phyloP scores from a whole-genome alignment of 306 rosid species.

The Cucumis cinereus region DNA sequence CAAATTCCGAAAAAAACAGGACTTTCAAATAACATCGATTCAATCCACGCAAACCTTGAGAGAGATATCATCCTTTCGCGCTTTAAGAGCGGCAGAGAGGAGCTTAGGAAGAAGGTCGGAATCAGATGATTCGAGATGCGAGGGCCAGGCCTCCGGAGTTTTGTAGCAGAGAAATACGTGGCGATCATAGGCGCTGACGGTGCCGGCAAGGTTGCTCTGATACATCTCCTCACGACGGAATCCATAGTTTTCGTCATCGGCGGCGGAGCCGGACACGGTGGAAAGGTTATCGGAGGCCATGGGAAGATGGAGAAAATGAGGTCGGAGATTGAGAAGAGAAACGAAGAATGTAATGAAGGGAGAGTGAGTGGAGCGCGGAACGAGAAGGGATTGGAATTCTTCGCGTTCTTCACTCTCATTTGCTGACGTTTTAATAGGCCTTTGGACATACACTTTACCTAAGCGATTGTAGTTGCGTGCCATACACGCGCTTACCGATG shows the following conservation, averaged over 20 bases:
- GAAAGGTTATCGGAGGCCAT: constrained; percentile 34
- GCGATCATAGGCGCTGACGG: constrained; percentile 68
- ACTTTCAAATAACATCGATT: not conserved
- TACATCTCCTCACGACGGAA: constrained; percentile 85
- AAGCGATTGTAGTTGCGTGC: not conserved
- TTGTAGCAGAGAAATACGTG: constrained; percentile 80
- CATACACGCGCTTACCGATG: not conserved
- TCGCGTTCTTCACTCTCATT: not conserved
- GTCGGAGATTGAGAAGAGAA: not conserved
- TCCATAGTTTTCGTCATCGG: constrained; percentile 45
- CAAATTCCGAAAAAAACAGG: not conserved
- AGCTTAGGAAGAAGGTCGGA: constrained; percentile 53
- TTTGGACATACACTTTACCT: not conserved
- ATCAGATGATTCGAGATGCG: constrained; percentile 58
- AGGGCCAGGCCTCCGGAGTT: constrained; percentile 58
- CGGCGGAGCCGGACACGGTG: not conserved
- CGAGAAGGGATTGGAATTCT: constrained; percentile 5
- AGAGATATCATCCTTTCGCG: constrained; percentile 47
- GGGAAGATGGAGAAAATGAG: not conserved
- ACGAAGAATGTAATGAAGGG: not conserved
- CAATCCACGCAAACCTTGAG: not conserved
- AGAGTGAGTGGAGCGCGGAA: constrained; percentile 8
- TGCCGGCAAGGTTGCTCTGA: constrained; percentile 45
- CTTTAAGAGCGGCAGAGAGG: constrained; percentile 34
- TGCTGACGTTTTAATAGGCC: not conserved